Conservation (phyloP, 192 early-diverging fungal species). For the Coemansia reversa region DNA sequence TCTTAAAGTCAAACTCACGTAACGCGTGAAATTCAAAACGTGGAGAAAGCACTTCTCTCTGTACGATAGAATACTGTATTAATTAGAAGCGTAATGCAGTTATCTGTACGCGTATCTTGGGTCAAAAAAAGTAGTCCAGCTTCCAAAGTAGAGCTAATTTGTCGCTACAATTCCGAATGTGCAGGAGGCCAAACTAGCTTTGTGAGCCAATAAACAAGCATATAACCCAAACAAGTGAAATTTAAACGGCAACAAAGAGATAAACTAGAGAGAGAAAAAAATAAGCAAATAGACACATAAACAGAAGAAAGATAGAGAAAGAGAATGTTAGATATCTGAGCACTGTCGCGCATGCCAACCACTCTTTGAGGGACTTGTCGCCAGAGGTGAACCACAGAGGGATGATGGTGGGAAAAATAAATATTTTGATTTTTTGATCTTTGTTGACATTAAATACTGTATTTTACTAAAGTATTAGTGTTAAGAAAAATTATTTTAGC, state of each 20-base stretch:
- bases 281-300: background rate
- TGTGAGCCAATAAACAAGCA: background rate
- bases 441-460: constrained; percentile 11
- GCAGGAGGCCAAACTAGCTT: background rate
- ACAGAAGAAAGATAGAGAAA: background rate
- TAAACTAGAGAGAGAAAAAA: constrained; percentile 7
- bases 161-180: background rate
- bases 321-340: background rate
- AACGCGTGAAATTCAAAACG: background rate
- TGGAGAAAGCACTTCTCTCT: background rate
- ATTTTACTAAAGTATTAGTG: too few relatives aligned
- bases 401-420: too few relatives aligned
- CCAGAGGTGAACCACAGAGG: too few relatives aligned
- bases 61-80: background rate
- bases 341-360: background rate
- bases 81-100: background rate
- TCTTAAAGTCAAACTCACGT: background rate
- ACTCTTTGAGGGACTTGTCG: too few relatives aligned
- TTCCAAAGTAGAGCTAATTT: background rate
- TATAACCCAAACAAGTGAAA: background rate
- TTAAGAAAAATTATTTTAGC: too few relatives aligned
- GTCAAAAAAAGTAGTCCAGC: background rate
- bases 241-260: background rate
- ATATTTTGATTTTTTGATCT: background rate
- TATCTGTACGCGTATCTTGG: background rate